These are phyloP conservation scores for Mycena galopus DNA, from an alignment of 768 basidiomycete species.

Conservation along the genomic window DNA sequence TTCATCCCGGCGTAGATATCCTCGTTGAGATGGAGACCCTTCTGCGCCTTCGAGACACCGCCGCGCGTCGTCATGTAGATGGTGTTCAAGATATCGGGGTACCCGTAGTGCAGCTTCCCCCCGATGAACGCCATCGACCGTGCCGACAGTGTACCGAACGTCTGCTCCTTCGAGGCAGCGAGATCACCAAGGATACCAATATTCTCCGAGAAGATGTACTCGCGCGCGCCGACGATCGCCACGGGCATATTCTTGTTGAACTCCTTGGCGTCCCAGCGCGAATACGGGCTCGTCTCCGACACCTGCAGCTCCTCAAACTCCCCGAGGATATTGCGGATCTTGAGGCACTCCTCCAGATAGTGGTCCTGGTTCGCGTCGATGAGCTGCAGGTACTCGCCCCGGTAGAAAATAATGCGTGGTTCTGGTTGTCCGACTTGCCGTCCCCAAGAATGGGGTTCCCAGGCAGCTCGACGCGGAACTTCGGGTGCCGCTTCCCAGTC, in stretches of 20 bases:
- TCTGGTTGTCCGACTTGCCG: too few species aligned
- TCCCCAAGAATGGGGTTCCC: too few species aligned
- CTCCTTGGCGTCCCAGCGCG: constrained; percentile 90
- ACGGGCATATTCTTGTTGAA: constrained; percentile 89
- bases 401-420: too few species aligned
- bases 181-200: constrained; percentile 99
- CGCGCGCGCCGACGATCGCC: constrained; percentile 98
- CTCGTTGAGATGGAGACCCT: constrained; percentile 98
- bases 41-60: constrained; percentile 98
- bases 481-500: too few species aligned
- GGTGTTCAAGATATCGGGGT: constrained; percentile 98
- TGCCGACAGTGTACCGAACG: constrained; percentile 96
- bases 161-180: constrained; percentile 99
- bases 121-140: constrained; percentile 97
- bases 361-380: constrained; percentile 99
- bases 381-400: constrained; percentile 84
- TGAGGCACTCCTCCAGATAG: constrained; percentile 99
- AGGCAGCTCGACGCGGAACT: constrained; percentile 43
- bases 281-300: constrained; percentile 91
- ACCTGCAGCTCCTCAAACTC: constrained; percentile 96
- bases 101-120: constrained; percentile 98
- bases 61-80: constrained; percentile 99
- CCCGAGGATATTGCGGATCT: constrained; percentile 96
- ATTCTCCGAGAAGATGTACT: constrained; percentile 99
- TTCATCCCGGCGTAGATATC: constrained; percentile 99